Evolutionary conservation across 2,329 filamentous ascomycete species (phyloP).

Genomic region (Aureobasidium vineae): DNA sequence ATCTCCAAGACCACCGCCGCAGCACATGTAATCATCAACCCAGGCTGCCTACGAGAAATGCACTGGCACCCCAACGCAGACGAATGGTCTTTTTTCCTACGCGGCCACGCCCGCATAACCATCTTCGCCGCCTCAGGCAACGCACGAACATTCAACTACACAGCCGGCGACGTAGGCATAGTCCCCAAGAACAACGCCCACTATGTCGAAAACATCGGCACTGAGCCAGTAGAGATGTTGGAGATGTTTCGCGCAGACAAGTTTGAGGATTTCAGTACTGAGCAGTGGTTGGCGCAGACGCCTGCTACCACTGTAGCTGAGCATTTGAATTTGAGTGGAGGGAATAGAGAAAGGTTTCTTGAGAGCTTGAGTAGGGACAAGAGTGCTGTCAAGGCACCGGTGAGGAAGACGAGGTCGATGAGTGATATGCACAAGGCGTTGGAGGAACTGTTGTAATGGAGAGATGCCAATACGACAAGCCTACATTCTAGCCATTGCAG

Average conservation of each 20-base stretch:
- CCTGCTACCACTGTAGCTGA: conserved; percentile 57
- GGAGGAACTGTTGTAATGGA: conserved; percentile 5
- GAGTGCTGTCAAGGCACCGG: conserved; percentile 25
- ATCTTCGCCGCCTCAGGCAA: conserved; percentile 68
- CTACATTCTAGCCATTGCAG: too few species aligned
- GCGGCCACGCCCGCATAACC: conserved; percentile 68
- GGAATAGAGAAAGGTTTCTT: conserved; percentile 22
- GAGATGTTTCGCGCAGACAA: conserved; percentile 65
- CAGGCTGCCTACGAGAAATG: conserved; percentile 72
- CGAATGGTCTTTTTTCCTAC: conserved; percentile 65
- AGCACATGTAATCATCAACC: conserved; percentile 68
- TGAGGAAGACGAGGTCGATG: conserved; percentile 26
- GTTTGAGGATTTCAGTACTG: conserved; percentile 64
- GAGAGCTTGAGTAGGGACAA: conserved; percentile 24
- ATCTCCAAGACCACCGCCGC: conserved; percentile 71
- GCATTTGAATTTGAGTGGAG: conserved; percentile 22
- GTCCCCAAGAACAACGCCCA: conserved; percentile 75
- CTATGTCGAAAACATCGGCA: conserved; percentile 78
- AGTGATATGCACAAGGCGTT: conserved; percentile 21
- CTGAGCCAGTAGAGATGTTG: conserved; percentile 71
- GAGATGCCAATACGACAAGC: too few species aligned
- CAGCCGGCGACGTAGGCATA: conserved; percentile 72
- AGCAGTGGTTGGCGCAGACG: conserved; percentile 68
- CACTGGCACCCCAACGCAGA: conserved; percentile 68
- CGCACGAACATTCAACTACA: conserved; percentile 73